Percentiles rank a stretch among this genome's conserved stretches.
Conservation (phyloP, 495 filamentous ascomycete genomes). For the Wilcoxina mikolae region DNA sequence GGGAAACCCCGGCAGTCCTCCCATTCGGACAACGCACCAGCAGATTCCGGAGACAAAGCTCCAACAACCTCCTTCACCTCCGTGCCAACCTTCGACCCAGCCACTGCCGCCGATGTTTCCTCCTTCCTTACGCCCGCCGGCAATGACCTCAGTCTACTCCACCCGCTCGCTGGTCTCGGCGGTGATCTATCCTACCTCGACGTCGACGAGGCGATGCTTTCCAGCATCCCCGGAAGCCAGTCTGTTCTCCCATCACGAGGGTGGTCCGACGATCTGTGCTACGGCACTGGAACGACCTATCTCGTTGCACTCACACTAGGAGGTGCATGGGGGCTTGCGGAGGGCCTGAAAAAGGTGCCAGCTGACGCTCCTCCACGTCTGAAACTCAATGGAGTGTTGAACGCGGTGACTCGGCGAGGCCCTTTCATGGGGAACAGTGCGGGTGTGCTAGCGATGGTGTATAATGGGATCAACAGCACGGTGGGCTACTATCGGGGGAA, state of each 20-base stretch:
- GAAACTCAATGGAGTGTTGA: slow-evolving; percentile 80
- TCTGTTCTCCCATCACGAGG: slow-evolving; percentile 84
- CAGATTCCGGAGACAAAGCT: slow-evolving; percentile 19
- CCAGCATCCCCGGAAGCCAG: slow-evolving; percentile 69
- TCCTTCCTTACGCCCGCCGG: slow-evolving; percentile 33
- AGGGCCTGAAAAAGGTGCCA: slow-evolving; percentile 64
- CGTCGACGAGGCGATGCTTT: slow-evolving; percentile 81
- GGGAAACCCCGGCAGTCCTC: neutral
- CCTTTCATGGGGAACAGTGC: slow-evolving; percentile 96
- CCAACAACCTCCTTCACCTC: slow-evolving; percentile 19
- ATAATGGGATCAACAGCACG: slow-evolving; percentile 85
- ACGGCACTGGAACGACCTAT: slow-evolving; percentile 90
- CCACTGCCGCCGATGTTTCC: slow-evolving; percentile 10
- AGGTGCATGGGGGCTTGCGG: slow-evolving; percentile 78
- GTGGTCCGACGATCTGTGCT: slow-evolving; percentile 96
- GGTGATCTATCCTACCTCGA: slow-evolving; percentile 83
- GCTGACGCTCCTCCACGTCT: slow-evolving; percentile 69
- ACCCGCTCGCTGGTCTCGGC: slow-evolving; percentile 89
- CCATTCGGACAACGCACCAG: slow-evolving; percentile 6
- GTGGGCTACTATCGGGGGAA: slow-evolving; percentile 75
- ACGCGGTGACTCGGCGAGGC: slow-evolving; percentile 78
- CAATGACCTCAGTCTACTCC: slow-evolving; percentile 70
- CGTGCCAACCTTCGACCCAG: slow-evolving; percentile 12
- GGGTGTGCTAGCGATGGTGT: slow-evolving; percentile 85
- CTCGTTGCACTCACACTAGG: slow-evolving; percentile 71